Percentiles rank a stretch among this genome's conserved stretches.
Evolutionary conservation across 352 stramenopile species (phyloP).

Genomic region (Elongisporangium undulatum): DNA sequence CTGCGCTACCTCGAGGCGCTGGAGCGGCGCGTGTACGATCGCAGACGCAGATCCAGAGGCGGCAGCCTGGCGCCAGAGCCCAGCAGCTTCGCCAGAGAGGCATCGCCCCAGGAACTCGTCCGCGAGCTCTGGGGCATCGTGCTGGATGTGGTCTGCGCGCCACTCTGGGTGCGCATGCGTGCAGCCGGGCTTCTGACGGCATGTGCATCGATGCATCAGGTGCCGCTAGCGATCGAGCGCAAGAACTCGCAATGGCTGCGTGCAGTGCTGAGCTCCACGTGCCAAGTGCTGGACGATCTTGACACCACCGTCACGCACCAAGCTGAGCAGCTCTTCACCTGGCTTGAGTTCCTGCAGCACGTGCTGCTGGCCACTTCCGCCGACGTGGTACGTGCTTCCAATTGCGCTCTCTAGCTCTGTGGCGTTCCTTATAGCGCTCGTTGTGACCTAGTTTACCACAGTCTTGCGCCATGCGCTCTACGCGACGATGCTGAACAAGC

Average conservation of each 20-base stretch:
- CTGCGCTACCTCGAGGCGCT: conserved; percentile 40
- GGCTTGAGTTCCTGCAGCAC: conserved; percentile 58
- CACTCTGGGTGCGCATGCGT: conserved; percentile 54
- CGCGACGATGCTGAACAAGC: conserved; percentile 49
- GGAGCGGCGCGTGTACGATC: conserved; percentile 28
- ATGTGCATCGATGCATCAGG: conserved; percentile 17
- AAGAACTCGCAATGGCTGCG: conserved; percentile 41
- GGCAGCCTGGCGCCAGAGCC: not conserved
- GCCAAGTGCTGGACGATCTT: conserved; percentile 57
- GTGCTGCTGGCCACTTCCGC: conserved; percentile 38
- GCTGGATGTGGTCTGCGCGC: conserved; percentile 66
- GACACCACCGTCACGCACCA: conserved; percentile 32
- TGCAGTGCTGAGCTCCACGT: conserved; percentile 68
- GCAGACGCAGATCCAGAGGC: conserved; percentile 5
- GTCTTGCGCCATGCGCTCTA: conserved; percentile 56
- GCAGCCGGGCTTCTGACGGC: conserved; percentile 52
- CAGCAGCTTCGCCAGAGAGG: conserved; percentile 3
- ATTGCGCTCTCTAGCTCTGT: not conserved
- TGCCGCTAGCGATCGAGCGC: conserved; percentile 16
- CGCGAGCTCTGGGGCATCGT: conserved; percentile 58
- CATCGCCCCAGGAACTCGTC: conserved; percentile 17
- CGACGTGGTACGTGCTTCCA: conserved; percentile 15
- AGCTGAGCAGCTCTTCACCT: conserved; percentile 46
- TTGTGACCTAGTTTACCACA: conserved; percentile 19
- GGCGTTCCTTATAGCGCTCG: not conserved